A percentile compares a stretch with the other conserved stretches of the same genome.
These are phyloP conservation scores for Colletotrichum sp. DNA, from an alignment of 2,329 filamentous ascomycete genomes.

Conservation along the genomic window DNA sequence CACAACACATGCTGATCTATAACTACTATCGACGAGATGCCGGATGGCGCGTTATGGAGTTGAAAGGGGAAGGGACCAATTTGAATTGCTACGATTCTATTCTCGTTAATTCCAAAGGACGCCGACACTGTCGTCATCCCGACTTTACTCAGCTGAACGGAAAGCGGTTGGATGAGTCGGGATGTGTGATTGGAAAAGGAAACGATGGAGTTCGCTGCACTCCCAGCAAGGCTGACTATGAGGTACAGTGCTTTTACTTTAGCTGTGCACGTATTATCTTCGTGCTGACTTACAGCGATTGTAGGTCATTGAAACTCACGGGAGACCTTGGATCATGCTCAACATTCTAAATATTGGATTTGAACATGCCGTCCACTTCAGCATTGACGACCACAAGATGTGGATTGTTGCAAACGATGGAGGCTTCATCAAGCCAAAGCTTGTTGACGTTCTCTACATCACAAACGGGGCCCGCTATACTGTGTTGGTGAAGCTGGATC, in stretches of 20 bases:
- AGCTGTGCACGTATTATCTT: neutral
- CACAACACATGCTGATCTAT: neutral
- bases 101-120: slow-evolving; percentile 66
- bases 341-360: slow-evolving; percentile 2
- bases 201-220: neutral
- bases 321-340: slow-evolving; percentile 3
- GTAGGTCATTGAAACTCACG: neutral
- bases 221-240: neutral
- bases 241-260: neutral
- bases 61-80: neutral
- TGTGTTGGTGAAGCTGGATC: slow-evolving; percentile 49
- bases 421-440: slow-evolving; percentile 55
- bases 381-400: slow-evolving; percentile 57
- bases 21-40: slow-evolving; percentile 9
- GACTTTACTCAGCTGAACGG: neutral
- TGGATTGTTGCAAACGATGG: slow-evolving; percentile 60
- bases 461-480: slow-evolving; percentile 59
- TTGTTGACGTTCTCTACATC: slow-evolving; percentile 31
- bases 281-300: neutral
- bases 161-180: neutral
- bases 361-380: slow-evolving; percentile 26
- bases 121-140: slow-evolving; percentile 48
- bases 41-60: neutral
- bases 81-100: slow-evolving; percentile 62
- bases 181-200: neutral